Evolutionary conservation across 371 early-diverging fungal species (phyloP).

Genomic region (Lichtheimia ramosa): DNA sequence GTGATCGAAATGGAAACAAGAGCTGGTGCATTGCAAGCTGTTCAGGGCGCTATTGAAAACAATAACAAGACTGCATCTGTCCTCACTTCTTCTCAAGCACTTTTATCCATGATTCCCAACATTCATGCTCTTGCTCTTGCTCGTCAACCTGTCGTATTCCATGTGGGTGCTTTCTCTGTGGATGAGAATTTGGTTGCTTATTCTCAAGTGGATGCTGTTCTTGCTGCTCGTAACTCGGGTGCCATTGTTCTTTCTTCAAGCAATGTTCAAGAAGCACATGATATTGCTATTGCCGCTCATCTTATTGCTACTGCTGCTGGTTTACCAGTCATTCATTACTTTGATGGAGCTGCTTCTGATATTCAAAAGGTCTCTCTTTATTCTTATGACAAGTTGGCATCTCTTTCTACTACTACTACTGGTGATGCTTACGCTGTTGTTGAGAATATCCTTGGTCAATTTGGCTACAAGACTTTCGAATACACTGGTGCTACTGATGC

Average conservation of each 20-base stretch:
- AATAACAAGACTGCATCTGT: constrained; percentile 52
- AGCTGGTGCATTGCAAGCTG: constrained; percentile 77
- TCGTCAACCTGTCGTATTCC: constrained; percentile 75
- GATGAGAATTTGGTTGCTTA: constrained; percentile 57
- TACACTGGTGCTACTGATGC: constrained; percentile 74
- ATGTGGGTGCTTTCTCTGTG: constrained; percentile 72
- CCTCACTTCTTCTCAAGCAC: constrained; percentile 72
- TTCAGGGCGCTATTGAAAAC: constrained; percentile 72
- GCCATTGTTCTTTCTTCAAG: constrained; percentile 67
- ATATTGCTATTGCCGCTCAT: constrained; percentile 72
- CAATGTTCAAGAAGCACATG: constrained; percentile 80
- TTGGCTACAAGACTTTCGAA: constrained; percentile 76
- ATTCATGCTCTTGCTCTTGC: constrained; percentile 68
- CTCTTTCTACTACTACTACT: constrained; percentile 6
- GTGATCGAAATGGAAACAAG: constrained; percentile 76
- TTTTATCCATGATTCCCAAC: constrained; percentile 81
- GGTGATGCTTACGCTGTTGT: constrained; percentile 42
- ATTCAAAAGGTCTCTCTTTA: constrained; percentile 50
- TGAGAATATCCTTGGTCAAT: constrained; percentile 51
- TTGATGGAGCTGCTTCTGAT: constrained; percentile 64
- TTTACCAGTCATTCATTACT: constrained; percentile 76
- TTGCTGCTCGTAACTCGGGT: constrained; percentile 71
- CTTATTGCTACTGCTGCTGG: constrained; percentile 53
- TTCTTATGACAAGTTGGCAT: constrained; percentile 44
- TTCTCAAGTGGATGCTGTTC: constrained; percentile 62